Conservation (phyloP, 306 rosid species). For the Inga oerstediana region DNA sequence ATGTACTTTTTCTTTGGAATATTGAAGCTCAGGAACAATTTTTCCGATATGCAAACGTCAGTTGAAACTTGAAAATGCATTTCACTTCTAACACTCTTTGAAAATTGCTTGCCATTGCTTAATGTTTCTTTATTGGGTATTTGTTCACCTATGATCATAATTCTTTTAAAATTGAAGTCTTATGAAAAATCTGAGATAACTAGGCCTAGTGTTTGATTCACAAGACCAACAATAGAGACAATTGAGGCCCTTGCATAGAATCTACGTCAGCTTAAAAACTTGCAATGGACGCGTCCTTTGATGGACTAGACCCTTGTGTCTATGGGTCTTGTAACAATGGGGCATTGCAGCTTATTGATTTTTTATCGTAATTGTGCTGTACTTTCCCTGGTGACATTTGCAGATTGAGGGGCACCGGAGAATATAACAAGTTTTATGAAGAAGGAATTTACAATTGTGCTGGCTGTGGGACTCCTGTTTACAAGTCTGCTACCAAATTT, state of each 20-base stretch:
- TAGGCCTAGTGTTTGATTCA: not conserved
- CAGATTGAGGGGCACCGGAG: slow-evolving; percentile 77
- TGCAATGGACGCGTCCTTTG: not conserved
- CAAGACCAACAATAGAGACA: not conserved
- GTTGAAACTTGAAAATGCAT: not conserved
- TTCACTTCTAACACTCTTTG: not conserved
- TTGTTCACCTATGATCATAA: not conserved
- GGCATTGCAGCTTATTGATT: slow-evolving; percentile 8
- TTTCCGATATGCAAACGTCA: not conserved
- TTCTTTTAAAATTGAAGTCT: not conserved
- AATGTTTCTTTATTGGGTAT: not conserved
- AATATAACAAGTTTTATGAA: slow-evolving; percentile 76
- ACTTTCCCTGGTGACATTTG: not conserved
- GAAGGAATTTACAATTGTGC: slow-evolving; percentile 79
- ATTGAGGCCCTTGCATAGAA: not conserved
- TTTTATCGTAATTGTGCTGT: not conserved
- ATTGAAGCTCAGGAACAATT: not conserved
- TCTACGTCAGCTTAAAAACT: not conserved
- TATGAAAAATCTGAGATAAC: not conserved
- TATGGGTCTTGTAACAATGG: not conserved
- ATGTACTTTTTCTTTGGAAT: not conserved
- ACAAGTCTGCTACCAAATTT: slow-evolving; percentile 79
- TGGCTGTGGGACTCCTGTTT: slow-evolving; percentile 83
- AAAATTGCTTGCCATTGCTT: not conserved
- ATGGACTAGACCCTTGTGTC: not conserved